Base-by-base conservation (phyloP, 1,284 basidiomycete genomes). In the Puccinia coronata region DNA sequence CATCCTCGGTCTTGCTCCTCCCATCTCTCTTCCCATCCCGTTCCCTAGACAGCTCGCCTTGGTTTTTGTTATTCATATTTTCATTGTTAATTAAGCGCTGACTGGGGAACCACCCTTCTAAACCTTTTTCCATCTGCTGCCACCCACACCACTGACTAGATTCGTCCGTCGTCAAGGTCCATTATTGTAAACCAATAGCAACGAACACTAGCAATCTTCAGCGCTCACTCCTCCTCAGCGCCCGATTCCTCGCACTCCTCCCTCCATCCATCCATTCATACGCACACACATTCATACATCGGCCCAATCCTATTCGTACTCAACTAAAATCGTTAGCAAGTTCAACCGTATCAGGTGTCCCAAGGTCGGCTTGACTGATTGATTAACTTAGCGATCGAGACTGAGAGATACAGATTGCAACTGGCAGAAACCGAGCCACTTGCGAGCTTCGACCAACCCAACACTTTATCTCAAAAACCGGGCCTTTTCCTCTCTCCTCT, bases 121-220 rank as follows among this genome's bases (percentile, higher is more conserved):
- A 1, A 67, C 25, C 47, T 28, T 20, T 71, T 23, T 49, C 39
- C 11, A 25, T 28, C 69, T 23, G 18, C 28, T 28, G 18, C 47
- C 47, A 51, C 69, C 23, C 69, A 67, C n/a, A 2, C 63, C 28
- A 11, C 63, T 47, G 51, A 51, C 69, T 71, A 41, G 41, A 71
- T 71, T 71, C 69, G 69, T 71, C 69, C 69, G 69, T 49, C 69
- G 69, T 71, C 69, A 71, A 71, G 69, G 8, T 71, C 28, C n/a
- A 16, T 71, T 49, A 71, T 51, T 51, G 69, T 47, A 67, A 71
- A 71, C 69, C 69, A 71, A 71, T 51, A 71, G 69, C 69, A 71
- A 71, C 69, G 25, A 71, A 71, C 69, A 51, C 47, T 59, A 59
- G 57, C 69, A 71, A 71, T 51, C 69, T 51, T 51, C 5, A 51